Base-by-base conservation (phyloP, 208 protist species). In the Acanthamoeba royreba region DNA sequence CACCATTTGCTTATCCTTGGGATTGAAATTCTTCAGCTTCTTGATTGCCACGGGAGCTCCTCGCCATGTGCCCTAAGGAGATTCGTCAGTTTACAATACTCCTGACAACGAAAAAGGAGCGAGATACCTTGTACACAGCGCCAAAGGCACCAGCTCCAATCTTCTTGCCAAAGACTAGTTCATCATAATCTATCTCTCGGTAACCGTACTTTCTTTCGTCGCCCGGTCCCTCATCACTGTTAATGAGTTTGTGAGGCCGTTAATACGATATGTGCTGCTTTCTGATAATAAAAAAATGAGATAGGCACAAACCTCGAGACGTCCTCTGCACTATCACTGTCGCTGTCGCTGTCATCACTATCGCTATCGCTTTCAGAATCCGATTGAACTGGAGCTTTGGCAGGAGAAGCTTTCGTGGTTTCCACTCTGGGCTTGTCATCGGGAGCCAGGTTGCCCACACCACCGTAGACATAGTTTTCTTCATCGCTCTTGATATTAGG, bases 51-150 rank as follows among this genome's bases (percentile, higher is more conserved):
- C 72, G 28, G 72, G 72, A 38, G 72, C 72, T 19, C 72, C 72
- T 46, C 72, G 72, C 72, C 72, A 83, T n/a, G 72, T 83, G 42
- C 72, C 72, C 63, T 77, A n/a, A n/a, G n/a, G n/a, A n/a, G n/a
- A n/a, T n/a, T n/a, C n/a, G n/a, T n/a, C n/a, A n/a, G n/a, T n/a
- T n/a, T n/a, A n/a, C n/a, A n/a, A n/a, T n/a, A n/a, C n/a, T n/a
- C n/a, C n/a, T 58, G 31, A 77, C 28, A n/a, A 8, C 7, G 58
- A 69, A 77, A 77, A 40, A 40, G 49, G 19, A 19, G 49, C 49
- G 13, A 63, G 8, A 25, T 17, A 77, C 72, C 72, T 83, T 83
- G 43, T 83, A 83, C 8, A 83, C 72, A 31, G 72, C 72, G 22
- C 72, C 72, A 40, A 83, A 83, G 42, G 72, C 72, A n/a, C 72